Conservation (phyloP, 1,284 basidiomycete genomes). For the Chiua sp. region DNA sequence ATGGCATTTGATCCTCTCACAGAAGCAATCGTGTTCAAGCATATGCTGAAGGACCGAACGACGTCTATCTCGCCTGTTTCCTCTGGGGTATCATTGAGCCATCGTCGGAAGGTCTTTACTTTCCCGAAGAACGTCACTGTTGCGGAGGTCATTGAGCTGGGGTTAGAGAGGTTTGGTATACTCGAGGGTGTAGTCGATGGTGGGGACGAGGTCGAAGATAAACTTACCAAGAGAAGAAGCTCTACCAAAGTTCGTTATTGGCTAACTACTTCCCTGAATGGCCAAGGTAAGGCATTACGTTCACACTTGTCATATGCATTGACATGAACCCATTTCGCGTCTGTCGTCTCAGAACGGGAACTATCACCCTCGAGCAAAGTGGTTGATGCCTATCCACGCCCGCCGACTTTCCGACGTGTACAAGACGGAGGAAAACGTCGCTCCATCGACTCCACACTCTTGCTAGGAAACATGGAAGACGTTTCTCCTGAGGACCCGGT, state of each 20-base stretch:
- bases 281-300: constrained; percentile 57
- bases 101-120: constrained; percentile 79
- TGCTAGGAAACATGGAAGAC: constrained; percentile 77
- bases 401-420: constrained; percentile 72
- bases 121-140: constrained; percentile 95
- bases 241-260: constrained; percentile 81
- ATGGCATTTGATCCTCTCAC: constrained; percentile 92
- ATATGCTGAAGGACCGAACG: constrained; percentile 62
- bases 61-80: constrained; percentile 48
- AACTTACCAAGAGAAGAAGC: constrained; percentile 81
- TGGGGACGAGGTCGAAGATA: constrained; percentile 96
- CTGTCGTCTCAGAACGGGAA: constrained; percentile 63
- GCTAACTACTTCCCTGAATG: constrained; percentile 63
- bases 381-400: constrained; percentile 83
- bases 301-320: background rate
- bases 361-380: constrained; percentile 80
- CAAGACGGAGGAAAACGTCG: constrained; percentile 75
- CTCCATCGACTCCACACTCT: constrained; percentile 81
- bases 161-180: constrained; percentile 92
- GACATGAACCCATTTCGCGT: constrained; percentile 7
- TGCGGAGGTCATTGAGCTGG: constrained; percentile 94
- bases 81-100: constrained; percentile 59
- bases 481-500: constrained; percentile 83
- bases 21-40: constrained; percentile 88
- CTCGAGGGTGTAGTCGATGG: constrained; percentile 96